Base-by-base conservation (phyloP, 441 rosid genomes). In the Francoa sonchifolia region DNA sequence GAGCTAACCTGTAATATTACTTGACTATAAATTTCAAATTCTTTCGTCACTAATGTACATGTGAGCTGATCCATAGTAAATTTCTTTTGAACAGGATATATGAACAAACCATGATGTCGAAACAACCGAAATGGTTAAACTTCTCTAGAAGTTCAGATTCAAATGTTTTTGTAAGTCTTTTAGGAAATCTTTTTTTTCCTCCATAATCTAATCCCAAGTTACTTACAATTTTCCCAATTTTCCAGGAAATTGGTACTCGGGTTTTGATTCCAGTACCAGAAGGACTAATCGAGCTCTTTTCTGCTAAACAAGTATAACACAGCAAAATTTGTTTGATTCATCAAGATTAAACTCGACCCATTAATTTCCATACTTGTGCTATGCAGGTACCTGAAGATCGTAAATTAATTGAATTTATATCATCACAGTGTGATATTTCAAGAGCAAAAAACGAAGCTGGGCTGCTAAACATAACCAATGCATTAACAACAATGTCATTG, bases 261-360 rank as follows among this genome's bases (percentile, higher is more conserved):
- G 82, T 68, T 58, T 63, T 83, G 72, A 57, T 80, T 52, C 97
- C 97, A 9, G 58, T 80, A 9, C 41, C 86, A 1, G 87, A 82
- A 63, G 94, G 86, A 43, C 44, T 88, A 15, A 50, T 88, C 13
- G 97, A 83, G 72, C 72, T 83, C 20, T 83, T 80, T 53, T 78
- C 66, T 16, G 40, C 77, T 3, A 76, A 80, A 71, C 84, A 78
- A 66, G 97, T 83, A 80, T 0, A n/a, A n/a, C n/a, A n/a, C n/a
- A n/a, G 46, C 3, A 9, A 13, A 39, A 17, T 14, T 13, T n/a
- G n/a, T n/a, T n/a, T n/a, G n/a, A n/a, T n/a, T n/a, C n/a, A n/a
- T n/a, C n/a, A n/a, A n/a, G n/a, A n/a, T n/a, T n/a, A n/a, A n/a
- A n/a, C n/a, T n/a, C n/a, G n/a, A n/a, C n/a, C n/a, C n/a, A n/a